These are phyloP conservation scores for Aspergillus arachidicola DNA, from an alignment of 2,329 filamentous ascomycete genomes.

Conservation along the genomic window DNA sequence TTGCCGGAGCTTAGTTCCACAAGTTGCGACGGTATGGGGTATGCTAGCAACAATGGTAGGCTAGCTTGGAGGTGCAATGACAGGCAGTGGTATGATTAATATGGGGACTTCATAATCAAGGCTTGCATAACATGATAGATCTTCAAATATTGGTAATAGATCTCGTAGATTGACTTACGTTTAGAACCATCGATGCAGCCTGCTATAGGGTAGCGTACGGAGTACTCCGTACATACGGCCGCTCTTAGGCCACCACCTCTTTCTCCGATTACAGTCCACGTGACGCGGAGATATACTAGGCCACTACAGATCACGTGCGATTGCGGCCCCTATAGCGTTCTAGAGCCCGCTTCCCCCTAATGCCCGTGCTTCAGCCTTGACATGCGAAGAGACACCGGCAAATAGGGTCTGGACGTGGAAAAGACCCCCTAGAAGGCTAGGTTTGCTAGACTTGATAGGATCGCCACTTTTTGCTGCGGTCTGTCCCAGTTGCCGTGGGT, in stretches of 20 bases:
- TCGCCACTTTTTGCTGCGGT: not conserved
- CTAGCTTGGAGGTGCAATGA: not conserved
- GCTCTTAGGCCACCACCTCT: not conserved
- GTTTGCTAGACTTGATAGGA: constrained; percentile 12
- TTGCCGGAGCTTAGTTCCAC: not conserved
- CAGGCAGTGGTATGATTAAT: not conserved
- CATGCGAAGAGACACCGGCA: constrained; percentile 14
- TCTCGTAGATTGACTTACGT: not conserved
- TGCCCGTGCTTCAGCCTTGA: constrained; percentile 22
- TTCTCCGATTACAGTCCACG: constrained; percentile 6
- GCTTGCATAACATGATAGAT: not conserved
- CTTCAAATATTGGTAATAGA: not conserved
- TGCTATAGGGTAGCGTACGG: not conserved
- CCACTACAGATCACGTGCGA: constrained; percentile 14
- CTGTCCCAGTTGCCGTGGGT: constrained; percentile 6
- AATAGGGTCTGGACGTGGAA: constrained; percentile 7
- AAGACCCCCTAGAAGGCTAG: constrained; percentile 10
- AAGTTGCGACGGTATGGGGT: not conserved
- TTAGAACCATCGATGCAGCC: not conserved
- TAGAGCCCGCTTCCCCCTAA: constrained; percentile 24
- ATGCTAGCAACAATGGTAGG: not conserved
- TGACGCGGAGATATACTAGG: constrained; percentile 2
- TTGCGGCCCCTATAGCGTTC: constrained; percentile 21
- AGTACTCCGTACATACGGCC: not conserved
- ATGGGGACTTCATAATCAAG: not conserved